These are phyloP conservation scores for Trichosporon coremiiforme DNA, from an alignment of 1,284 basidiomycete species.

Conservation along the genomic window DNA sequence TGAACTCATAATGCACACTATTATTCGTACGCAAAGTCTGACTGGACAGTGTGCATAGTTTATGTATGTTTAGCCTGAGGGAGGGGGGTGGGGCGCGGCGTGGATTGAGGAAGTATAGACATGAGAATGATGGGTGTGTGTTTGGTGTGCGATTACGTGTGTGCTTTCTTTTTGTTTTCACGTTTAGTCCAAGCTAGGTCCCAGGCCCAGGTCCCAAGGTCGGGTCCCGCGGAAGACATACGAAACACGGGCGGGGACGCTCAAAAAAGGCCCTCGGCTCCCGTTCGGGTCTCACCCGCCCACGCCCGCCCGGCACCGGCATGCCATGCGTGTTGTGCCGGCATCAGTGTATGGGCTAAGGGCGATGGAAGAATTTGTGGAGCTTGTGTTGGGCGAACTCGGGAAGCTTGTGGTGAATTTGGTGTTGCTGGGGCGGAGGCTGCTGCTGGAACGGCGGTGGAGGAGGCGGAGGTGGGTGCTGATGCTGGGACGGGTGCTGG, in stretches of 20 bases:
- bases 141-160: slow-evolving; percentile 5
- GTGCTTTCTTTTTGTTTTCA: slow-evolving; percentile 5
- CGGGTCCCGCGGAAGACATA: not conserved
- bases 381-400: not conserved
- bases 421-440: not conserved
- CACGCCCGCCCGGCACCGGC: not conserved
- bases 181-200: not conserved
- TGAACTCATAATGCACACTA: not conserved
- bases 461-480: not conserved
- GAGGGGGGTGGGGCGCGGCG: not conserved
- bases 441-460: not conserved
- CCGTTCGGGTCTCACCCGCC: not conserved
- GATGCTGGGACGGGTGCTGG: not conserved
- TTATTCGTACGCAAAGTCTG: not conserved
- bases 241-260: not conserved
- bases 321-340: slow-evolving; percentile 1
- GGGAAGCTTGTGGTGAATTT: not conserved
- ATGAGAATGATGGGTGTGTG: not conserved
- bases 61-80: not conserved
- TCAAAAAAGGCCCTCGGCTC: no score
- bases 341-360: not conserved
- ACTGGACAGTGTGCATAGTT: not conserved
- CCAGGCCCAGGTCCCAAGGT: not conserved
- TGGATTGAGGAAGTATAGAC: not conserved
- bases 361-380: not conserved